Base-by-base conservation (phyloP, 345 rosid genomes). In the Aethionema arabicum region DNA sequence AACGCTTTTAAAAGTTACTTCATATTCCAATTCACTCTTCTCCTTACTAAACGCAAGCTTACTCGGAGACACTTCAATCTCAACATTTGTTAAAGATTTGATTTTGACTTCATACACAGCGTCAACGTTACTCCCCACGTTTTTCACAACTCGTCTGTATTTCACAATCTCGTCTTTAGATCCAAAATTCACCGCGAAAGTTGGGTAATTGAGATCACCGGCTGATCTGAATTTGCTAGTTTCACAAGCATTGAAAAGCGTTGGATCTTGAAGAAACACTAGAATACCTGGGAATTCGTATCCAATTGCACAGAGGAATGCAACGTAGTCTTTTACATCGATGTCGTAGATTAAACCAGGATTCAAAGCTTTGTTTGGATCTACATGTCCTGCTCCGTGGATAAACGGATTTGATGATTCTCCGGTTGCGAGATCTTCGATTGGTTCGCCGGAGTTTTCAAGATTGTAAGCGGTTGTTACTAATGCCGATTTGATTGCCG, bases 291-390 rank as follows among this genome's bases (percentile, higher is more conserved):
- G 55, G 0, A 76, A 40, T 52, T 73, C 77, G 32, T 89, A 93
- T n/a, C 95, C 99, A 27, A 81, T 79, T 10, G 96, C 74, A 56
- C 97, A 93, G 45, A 93, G 93, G 75, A 93, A 93, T 0, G 85
- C 59, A 0, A 87, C 56, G 12, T 90, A 87, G 12, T 83, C 84
- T 4, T 40, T 56, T 0, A 59, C 52, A n/a, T 82, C 77, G 7
- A 85, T 72, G 59, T 92, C 95, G 33, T 93, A 90, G 7, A 93
- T 76, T 49, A 93, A 80, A 40, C 97, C 96, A 0, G 96, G 96
- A 50, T 82, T 74, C 35, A 87, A 75, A 14, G 99, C 96, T 52
- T 70, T 63, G 51, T 87, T 90, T 0, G 95, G 99, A 78, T 84
- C 88, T 2, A 87, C 96, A 63, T 90, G 96, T 2, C 97, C 99